phyloP scores from a whole-genome alignment of 2,329 filamentous ascomycete genomes.

The Penicillium sp. region DNA sequence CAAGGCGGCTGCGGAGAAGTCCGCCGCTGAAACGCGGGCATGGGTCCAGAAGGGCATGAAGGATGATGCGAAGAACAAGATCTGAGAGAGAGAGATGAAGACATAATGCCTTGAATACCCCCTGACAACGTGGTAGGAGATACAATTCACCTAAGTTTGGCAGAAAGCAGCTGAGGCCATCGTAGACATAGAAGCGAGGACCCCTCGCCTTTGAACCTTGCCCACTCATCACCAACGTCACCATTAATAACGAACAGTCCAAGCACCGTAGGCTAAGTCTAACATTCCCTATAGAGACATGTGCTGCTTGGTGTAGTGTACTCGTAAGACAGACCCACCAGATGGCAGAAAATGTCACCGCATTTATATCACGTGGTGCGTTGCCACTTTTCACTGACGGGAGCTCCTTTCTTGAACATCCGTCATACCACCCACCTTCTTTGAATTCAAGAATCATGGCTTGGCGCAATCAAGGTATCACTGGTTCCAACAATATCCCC shows the following conservation, averaged over 20 bases:
- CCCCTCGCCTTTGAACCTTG: neutral
- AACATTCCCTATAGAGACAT: neutral
- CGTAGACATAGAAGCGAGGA: neutral
- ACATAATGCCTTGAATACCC: neutral
- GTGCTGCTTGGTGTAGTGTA: too few species aligned
- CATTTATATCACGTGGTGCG: constrained; percentile 4
- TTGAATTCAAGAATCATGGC: constrained; percentile 46
- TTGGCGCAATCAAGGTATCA: constrained; percentile 74
- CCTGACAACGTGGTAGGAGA: neutral
- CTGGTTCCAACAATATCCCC: constrained; percentile 96
- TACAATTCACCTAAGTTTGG: neutral
- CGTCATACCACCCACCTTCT: constrained; percentile 11
- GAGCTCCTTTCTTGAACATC: neutral
- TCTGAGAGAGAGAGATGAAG: constrained; percentile 1
- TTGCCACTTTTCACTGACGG: constrained; percentile 8
- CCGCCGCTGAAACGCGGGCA: constrained; percentile 49
- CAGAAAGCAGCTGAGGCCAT: neutral
- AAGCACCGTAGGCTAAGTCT: too few species aligned
- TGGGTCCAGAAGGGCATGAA: constrained; percentile 71
- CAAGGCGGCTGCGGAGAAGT: constrained; percentile 54
- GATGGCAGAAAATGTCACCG: neutral
- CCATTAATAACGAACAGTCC: too few species aligned
- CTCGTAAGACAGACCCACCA: neutral
- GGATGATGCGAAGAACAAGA: constrained; percentile 54
- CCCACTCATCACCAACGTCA: neutral